phyloP scores from a whole-genome alignment of 2,329 filamentous ascomycete genomes.

The Calonectria multiphialidica region DNA sequence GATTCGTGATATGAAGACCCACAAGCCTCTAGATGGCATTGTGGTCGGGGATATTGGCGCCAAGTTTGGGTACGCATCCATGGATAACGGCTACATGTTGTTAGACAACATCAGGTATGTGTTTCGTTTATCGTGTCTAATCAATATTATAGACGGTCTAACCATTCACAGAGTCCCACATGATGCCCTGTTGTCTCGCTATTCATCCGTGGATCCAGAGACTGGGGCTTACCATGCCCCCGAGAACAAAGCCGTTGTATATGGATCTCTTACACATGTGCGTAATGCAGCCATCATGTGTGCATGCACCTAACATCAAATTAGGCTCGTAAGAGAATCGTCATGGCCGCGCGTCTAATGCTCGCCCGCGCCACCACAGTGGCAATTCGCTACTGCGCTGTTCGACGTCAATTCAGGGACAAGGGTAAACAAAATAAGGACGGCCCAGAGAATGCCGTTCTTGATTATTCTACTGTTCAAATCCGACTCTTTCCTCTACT shows the following conservation, averaged over 20 bases:
- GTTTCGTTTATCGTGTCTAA: no score
- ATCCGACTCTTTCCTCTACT: background rate
- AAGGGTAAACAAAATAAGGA: background rate
- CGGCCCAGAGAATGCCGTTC: background rate
- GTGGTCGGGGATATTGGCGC: background rate
- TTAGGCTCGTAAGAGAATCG: background rate
- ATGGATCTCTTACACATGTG: background rate
- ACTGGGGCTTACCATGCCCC: background rate
- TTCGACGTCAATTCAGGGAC: background rate
- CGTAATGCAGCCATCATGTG: no score
- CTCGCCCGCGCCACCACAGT: background rate
- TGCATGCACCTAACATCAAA: no score
- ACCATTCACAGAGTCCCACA: background rate
- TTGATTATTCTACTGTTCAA: background rate
- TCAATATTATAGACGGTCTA: no score
- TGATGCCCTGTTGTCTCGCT: background rate
- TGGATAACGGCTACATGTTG: background rate
- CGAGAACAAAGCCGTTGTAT: background rate
- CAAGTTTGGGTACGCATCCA: background rate
- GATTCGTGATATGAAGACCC: background rate
- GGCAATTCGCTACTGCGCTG: background rate
- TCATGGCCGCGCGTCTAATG: background rate
- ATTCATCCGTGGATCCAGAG: background rate
- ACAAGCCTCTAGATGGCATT: background rate
- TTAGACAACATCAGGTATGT: background rate